Percentiles rank a stretch among this genome's conserved stretches.
Conservation (phyloP, 2,329 filamentous ascomycete genomes). For the Exophiala oligosperma region DNA sequence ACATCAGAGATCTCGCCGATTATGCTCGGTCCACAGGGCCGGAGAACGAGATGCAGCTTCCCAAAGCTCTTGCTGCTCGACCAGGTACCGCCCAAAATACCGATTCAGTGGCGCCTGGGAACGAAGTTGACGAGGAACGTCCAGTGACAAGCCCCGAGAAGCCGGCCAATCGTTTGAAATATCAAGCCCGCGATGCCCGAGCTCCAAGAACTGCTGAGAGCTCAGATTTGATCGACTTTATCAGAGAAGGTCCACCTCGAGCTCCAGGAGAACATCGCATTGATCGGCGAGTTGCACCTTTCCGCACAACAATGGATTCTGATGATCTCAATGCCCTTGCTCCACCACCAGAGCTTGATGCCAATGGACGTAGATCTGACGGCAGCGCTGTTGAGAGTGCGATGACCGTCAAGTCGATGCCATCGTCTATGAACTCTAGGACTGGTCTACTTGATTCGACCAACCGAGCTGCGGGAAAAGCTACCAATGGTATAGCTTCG, state of each 20-base stretch:
- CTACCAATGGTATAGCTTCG: slow-evolving; percentile 9
- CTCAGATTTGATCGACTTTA: slow-evolving; percentile 92
- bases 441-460: slow-evolving; percentile 62
- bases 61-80: slow-evolving; percentile 22
- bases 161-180: slow-evolving; percentile 42
- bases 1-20: slow-evolving; percentile 79
- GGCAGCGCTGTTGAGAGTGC: slow-evolving; percentile 49
- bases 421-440: slow-evolving; percentile 72
- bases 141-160: slow-evolving; percentile 15
- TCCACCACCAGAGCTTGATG: slow-evolving; percentile 31
- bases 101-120: neutral
- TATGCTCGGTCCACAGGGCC: slow-evolving; percentile 88
- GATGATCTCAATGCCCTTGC: slow-evolving; percentile 61
- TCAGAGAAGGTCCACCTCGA: slow-evolving; percentile 77
- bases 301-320: slow-evolving; percentile 81
- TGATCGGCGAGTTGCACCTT: slow-evolving; percentile 79
- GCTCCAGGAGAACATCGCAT: slow-evolving; percentile 63
- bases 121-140: slow-evolving; percentile 8
- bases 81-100: slow-evolving; percentile 18
- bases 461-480: slow-evolving; percentile 29
- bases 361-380: slow-evolving; percentile 39
- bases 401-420: slow-evolving; percentile 51
- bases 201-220: slow-evolving; percentile 65
- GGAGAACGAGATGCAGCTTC: slow-evolving; percentile 39
- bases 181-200: slow-evolving; percentile 71